Evolutionary conservation across 2,329 filamentous ascomycete species (phyloP).

Genomic region (Didymella pinodella): DNA sequence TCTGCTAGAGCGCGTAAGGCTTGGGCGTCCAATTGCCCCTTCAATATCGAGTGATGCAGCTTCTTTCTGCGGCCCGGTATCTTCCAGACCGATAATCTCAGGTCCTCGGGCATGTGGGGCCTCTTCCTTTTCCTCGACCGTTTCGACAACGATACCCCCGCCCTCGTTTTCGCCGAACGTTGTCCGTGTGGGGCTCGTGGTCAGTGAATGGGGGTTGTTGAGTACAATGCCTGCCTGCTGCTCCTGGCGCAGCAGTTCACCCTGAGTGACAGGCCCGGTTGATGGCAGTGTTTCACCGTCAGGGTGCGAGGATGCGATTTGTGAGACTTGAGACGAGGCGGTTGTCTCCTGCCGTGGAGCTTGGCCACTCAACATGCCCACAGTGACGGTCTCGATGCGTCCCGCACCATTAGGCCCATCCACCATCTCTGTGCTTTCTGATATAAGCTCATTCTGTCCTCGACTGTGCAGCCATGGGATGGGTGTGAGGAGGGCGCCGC

Average conservation of each 20-base stretch:
- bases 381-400: conserved; percentile 80
- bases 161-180: conserved; percentile 38
- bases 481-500: conserved; percentile 88
- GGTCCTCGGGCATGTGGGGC: conserved; percentile 83
- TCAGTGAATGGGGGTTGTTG: conserved; percentile 50
- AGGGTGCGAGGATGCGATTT: conserved; percentile 45
- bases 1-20: conserved; percentile 38
- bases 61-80: conserved; percentile 82
- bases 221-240: conserved; percentile 83
- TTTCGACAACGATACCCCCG: conserved; percentile 45
- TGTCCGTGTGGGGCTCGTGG: conserved; percentile 37
- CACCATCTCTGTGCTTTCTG: conserved; percentile 80
- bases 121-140: conserved; percentile 61
- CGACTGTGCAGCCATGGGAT: conserved; percentile 80
- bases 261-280: conserved; percentile 67
- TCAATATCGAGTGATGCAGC: conserved; percentile 51
- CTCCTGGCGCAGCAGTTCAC: conserved; percentile 84
- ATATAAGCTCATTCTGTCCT: conserved; percentile 68
- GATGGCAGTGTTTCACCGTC: conserved; percentile 49
- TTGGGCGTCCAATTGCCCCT: conserved; percentile 48
- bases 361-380: conserved; percentile 62
- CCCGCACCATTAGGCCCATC: conserved; percentile 82
- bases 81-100: conserved; percentile 81
- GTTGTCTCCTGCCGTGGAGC: conserved; percentile 24
- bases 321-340: conserved; percentile 25